Conservation (phyloP, 225 moss, liverwort and hornwort species). For the Physcomitrium patens region DNA sequence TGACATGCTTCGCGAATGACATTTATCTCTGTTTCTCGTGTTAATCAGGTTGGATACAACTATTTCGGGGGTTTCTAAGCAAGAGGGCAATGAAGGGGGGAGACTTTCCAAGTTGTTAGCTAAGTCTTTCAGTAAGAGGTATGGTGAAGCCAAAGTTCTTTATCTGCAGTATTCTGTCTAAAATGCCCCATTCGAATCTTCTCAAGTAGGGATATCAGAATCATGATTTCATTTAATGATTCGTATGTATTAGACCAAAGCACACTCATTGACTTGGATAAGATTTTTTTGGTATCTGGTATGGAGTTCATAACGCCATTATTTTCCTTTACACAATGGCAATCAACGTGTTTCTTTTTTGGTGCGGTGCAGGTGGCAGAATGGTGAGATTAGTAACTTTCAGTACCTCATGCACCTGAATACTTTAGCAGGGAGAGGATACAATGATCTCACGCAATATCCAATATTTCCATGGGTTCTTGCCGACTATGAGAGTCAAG, state of each 20-base stretch:
- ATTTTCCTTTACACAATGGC: neutral
- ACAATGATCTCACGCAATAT: conserved; percentile 97
- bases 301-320: conserved; percentile 21
- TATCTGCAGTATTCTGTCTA: neutral
- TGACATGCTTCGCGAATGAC: conserved; percentile 18
- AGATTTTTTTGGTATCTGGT: neutral
- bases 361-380: conserved; percentile 75
- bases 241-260: neutral
- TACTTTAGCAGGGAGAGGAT: conserved; percentile 95
- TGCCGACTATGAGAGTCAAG: conserved; percentile 90
- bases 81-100: conserved; percentile 87
- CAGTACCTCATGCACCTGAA: conserved; percentile 99
- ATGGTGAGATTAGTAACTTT: conserved; percentile 98
- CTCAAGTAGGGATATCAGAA: neutral
- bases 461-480: conserved; percentile 99
- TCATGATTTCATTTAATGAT: neutral
- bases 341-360: conserved; percentile 10
- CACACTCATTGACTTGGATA: neutral
- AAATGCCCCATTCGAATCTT: neutral
- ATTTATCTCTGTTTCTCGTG: conserved; percentile 6
- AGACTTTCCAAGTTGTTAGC: conserved; percentile 96
- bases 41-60: conserved; percentile 88
- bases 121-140: conserved; percentile 97
- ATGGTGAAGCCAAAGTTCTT: neutral
- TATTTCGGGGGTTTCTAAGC: conserved; percentile 92